A percentile compares a stretch with the other conserved stretches of the same genome.
phyloP scores from a whole-genome alignment of 2,329 filamentous ascomycete genomes.

The Apiospora marii region DNA sequence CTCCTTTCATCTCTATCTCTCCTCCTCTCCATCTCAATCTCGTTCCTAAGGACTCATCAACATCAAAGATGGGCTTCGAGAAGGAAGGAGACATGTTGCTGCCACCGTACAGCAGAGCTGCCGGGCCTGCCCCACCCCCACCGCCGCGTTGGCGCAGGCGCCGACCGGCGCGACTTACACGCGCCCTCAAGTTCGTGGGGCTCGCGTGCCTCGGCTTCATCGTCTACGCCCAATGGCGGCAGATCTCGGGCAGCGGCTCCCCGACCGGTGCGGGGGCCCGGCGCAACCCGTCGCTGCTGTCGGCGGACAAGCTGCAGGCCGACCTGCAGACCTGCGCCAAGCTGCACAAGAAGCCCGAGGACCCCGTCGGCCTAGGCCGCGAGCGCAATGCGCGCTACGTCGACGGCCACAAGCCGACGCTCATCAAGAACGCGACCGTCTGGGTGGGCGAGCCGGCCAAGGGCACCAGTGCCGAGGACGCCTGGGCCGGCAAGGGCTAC shows the following conservation, averaged over 20 bases:
- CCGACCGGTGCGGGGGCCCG: conserved; percentile 21
- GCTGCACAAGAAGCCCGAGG: conserved; percentile 61
- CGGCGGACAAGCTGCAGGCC: conserved; percentile 58
- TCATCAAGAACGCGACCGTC: conserved; percentile 72
- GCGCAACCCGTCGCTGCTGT: conserved; percentile 47
- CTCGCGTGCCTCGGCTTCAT: conserved; percentile 60
- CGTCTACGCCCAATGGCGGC: conserved; percentile 57
- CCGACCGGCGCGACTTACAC: conserved; percentile 50
- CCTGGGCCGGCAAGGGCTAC: conserved; percentile 65
- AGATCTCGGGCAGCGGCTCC: conserved; percentile 38
- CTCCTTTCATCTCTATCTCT: neutral
- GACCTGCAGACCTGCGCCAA: conserved; percentile 64
- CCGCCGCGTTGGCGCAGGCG: conserved; percentile 38
- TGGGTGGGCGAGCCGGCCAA: conserved; percentile 69
- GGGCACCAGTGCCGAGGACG: conserved; percentile 61
- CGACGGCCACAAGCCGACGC: conserved; percentile 63
- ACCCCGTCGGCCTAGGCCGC: conserved; percentile 63
- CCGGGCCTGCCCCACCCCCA: conserved; percentile 34
- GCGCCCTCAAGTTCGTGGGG: conserved; percentile 51
- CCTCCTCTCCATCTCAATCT: neutral
- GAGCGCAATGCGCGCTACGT: conserved; percentile 68
- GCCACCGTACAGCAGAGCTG: conserved; percentile 52
- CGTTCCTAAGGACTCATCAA: neutral
- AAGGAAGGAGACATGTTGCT: conserved; percentile 46
- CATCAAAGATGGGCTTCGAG: conserved; percentile 42